phyloP scores from a whole-genome alignment of 352 stramenopile genomes.

The Globisporangium echinulatum region DNA sequence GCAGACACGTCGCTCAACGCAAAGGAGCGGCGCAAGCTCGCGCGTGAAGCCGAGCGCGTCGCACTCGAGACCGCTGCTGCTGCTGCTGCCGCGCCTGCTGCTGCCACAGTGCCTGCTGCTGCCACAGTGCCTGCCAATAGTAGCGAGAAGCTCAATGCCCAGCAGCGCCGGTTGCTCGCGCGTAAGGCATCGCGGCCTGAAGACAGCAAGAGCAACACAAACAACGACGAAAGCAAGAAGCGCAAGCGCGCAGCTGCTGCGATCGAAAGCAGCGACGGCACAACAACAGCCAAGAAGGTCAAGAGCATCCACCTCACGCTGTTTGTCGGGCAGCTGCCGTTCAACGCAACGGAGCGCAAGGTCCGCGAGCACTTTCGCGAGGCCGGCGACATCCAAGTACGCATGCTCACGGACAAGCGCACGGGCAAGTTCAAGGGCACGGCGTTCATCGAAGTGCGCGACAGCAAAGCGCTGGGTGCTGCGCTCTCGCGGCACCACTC shows the following conservation, averaged over 20 bases:
- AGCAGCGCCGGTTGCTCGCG: constrained; percentile 49
- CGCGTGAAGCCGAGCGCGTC: constrained; percentile 11
- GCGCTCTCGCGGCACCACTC: constrained; percentile 77
- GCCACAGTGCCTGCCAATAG: background rate
- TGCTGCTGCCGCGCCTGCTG: background rate
- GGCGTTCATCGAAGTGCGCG: constrained; percentile 81
- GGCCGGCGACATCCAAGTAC: constrained; percentile 66
- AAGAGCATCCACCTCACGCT: constrained; percentile 85
- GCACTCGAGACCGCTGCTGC: background rate
- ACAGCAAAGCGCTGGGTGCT: constrained; percentile 74
- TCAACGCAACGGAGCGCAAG: constrained; percentile 56
- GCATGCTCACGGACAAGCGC: constrained; percentile 82
- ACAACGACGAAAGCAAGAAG: constrained; percentile 32
- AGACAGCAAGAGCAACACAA: constrained; percentile 20
- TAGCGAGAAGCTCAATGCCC: constrained; percentile 30
- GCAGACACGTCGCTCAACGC: constrained; percentile 23
- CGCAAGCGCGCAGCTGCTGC: constrained; percentile 29
- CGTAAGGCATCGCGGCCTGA: constrained; percentile 29
- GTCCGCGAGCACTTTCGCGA: constrained; percentile 69
- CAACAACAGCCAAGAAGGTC: constrained; percentile 26
- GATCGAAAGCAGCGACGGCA: constrained; percentile 2
- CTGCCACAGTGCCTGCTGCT: constrained; percentile 1
- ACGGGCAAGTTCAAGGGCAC: constrained; percentile 80
- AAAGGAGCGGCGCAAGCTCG: constrained; percentile 28
- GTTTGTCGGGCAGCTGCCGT: constrained; percentile 80